Evolutionary conservation across 2,329 filamentous ascomycete genomes (phyloP), one percentile per base, ranked within the genome.

Genomic region (Talaromyces piceae): DNA sequence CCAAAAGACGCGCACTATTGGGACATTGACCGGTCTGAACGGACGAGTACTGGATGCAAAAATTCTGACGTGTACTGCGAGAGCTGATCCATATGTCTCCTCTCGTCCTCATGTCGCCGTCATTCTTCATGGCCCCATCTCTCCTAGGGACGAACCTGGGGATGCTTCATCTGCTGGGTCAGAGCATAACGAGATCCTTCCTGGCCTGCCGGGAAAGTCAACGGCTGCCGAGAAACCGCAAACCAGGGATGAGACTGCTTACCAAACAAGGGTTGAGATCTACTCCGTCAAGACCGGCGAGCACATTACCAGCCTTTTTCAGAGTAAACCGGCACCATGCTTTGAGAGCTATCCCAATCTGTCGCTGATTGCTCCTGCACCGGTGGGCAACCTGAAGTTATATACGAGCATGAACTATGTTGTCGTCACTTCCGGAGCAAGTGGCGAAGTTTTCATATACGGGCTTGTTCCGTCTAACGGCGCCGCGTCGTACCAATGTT

Each of bases 391-490:
- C 23, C 77, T 96, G 53, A 83, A 80, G 41, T 74, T 96, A 50
- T 81, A 85, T 60, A 84, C 86, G 9, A 86, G 87, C 59, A 81
- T 80, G 4, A 85, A 83, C 27, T 87, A 80, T 59, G 63, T 96
- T 31, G 77, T 84, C 3, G 74, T 96, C 27, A 82, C 86, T 50
- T 96, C 90, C 46, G 90, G 89, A 2, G 72, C 78, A 20, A 95
- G 88, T 46, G 91, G 91, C 11, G 91, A 97, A 70, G 83, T 91
- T 43, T 95, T 87, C 77, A 74, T 95, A 6, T 97, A 84, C 78
- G 65, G 74, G 27, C 56, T 67, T 49, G 59, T 55, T 31, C 54
- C 51, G 22, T 57, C 58, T 43, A 58, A 57, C 12, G 52, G 54
- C 13, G 51, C 55, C 9, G 57, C 55, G 27, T 54, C 56, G 12